Base-by-base conservation (phyloP, 2,329 filamentous ascomycete genomes). In the Trichoderma brevicompactum region DNA sequence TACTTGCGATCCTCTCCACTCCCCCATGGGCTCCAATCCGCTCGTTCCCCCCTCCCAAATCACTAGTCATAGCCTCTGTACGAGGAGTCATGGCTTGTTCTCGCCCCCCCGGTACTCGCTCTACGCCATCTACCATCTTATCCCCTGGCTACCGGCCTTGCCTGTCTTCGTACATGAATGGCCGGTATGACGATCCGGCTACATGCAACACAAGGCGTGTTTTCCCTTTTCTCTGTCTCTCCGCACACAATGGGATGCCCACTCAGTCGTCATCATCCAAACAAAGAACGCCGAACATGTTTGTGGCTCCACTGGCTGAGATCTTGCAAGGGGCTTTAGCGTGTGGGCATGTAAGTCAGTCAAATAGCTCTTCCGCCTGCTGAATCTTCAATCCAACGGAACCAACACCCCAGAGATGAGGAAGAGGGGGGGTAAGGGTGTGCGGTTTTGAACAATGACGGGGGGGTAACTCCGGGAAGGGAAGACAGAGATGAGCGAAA, bases 311-410 rank as follows among this genome's bases (percentile, higher is more conserved):
- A 48, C 43, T 28, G 62, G n/a, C 10, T 32, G 23, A 50, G 53
- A 58, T 55, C 62, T 56, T 50, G 62, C 52, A 58, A 62, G 48
- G 53, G 41, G 15, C 23, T 23, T 54, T 62, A 62, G 53, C 53
- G 62, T 58, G 49, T 44, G 36, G 36, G 34, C 44, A 48, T 58
- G 53, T 50, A 63, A 43, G 62, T 58, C 44, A 36, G 23, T 28
- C 23, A 41, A 43, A 50, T 38, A 55, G 53, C 62, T 64, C 53
- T 49, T 53, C 49, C 43, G 43, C 49, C 15, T 54, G 15, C 34
- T 58, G 54, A 38, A 62, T 62, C 48, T 62, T 62, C 59, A 62
- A 53, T 34, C 17, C 15, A 41, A 53, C 59, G 23, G 34, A 49
- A 41, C 62, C 62, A 64, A 64, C 62, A 43, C 23, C 62, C n/a